These are phyloP conservation scores for Solanum etuberosum DNA, from an alignment of 257 asterid species.

Conservation along the genomic window DNA sequence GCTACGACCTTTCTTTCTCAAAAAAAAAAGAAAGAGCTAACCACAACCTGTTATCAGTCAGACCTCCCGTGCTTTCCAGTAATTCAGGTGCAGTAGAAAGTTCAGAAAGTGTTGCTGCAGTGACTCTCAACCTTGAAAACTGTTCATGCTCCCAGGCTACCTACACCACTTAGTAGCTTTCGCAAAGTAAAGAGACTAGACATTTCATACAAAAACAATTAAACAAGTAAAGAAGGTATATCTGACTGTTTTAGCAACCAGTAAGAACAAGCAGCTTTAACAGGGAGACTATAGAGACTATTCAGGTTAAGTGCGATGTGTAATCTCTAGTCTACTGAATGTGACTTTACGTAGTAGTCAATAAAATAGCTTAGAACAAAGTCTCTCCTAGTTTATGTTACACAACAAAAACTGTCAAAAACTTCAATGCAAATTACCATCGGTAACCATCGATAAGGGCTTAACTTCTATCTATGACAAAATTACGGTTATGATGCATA, in stretches of 20 bases:
- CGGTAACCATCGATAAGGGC: background rate
- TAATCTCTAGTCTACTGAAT: background rate
- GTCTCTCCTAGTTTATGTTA: background rate
- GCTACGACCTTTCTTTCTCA: background rate
- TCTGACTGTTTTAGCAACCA: background rate
- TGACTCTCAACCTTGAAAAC: conserved; percentile 76
- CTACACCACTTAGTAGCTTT: conserved; percentile 37
- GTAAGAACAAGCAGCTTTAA: background rate
- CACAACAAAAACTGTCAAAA: background rate
- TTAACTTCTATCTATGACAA: background rate
- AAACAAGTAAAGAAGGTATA: background rate
- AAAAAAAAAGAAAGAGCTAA: background rate
- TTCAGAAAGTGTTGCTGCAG: conserved; percentile 85
- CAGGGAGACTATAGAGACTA: background rate
- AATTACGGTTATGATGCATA: background rate
- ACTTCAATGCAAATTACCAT: background rate
- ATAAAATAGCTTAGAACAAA: background rate
- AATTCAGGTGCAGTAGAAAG: conserved; percentile 79
- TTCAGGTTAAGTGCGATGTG: background rate
- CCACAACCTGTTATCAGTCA: conserved; percentile 70
- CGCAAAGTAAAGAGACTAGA: conserved; percentile 4
- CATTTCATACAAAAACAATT: background rate
- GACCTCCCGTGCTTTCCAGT: conserved; percentile 63
- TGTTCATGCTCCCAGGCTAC: conserved; percentile 99
- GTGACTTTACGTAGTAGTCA: background rate